Evolutionary conservation across 257 asterid species (phyloP).

Genomic region (Nicotiana paniculata): DNA sequence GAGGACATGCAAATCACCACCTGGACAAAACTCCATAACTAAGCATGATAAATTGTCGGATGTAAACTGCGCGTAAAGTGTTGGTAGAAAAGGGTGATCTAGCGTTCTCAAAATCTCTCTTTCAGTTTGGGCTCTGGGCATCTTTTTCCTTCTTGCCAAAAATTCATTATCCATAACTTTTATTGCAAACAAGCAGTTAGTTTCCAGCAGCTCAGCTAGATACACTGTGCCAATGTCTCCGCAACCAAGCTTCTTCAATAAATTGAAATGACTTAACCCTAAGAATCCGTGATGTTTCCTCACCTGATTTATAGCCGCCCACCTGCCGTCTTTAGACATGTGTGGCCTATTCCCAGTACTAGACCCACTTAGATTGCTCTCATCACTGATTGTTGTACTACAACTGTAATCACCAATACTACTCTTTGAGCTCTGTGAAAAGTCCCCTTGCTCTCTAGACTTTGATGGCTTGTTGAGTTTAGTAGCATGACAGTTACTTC

Average conservation of each 20-base stretch:
- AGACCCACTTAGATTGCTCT: slow-evolving; percentile 70
- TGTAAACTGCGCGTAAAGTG: slow-evolving; percentile 79
- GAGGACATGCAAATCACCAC: slow-evolving; percentile 91
- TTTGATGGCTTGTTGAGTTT: slow-evolving; percentile 29
- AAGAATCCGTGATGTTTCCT: slow-evolving; percentile 59
- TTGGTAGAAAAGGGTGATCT: slow-evolving; percentile 97
- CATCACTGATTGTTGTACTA: slow-evolving; percentile 76
- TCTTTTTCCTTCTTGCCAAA: slow-evolving; percentile 66
- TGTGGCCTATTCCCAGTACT: slow-evolving; percentile 67
- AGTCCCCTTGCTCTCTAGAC: slow-evolving; percentile 49
- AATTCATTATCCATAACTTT: slow-evolving; percentile 94
- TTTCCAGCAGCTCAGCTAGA: slow-evolving; percentile 70
- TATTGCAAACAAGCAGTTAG: slow-evolving; percentile 61
- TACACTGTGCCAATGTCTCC: slow-evolving; percentile 92
- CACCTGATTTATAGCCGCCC: slow-evolving; percentile 61
- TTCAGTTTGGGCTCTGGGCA: slow-evolving; percentile 84
- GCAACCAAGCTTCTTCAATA: slow-evolving; percentile 73
- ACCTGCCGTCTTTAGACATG: slow-evolving; percentile 76
- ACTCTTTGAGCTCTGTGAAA: slow-evolving; percentile 83
- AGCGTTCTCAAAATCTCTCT: slow-evolving; percentile 79
- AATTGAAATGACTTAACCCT: slow-evolving; percentile 64
- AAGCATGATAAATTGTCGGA: slow-evolving; percentile 77
- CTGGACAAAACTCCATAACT: slow-evolving; percentile 95
- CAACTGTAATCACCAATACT: slow-evolving; percentile 77
- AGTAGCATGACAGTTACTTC: slow-evolving; percentile 17